Evolutionary conservation across 106 monocot genomes (phyloP).

Genomic region (Cymbidium sinense): DNA sequence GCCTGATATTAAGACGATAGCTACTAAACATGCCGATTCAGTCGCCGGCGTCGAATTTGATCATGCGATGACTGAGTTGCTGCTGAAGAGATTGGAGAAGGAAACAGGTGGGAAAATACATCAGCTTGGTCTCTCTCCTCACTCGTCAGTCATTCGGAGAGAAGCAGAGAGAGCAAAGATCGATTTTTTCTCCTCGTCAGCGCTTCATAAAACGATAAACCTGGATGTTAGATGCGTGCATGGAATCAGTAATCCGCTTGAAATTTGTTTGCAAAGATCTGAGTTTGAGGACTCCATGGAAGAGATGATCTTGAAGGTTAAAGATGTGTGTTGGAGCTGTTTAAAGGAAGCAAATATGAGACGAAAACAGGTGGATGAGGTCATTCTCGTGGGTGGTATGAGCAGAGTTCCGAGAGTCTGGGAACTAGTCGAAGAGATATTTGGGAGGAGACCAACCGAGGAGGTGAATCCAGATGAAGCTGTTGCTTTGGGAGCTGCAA

Average conservation of each 20-base stretch:
- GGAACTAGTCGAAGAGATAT: constrained; percentile 20
- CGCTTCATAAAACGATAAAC: constrained; percentile 34
- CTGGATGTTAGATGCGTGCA: constrained; percentile 51
- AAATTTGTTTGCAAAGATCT: constrained; percentile 53
- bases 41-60: constrained; percentile 45
- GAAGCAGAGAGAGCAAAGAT: constrained; percentile 48
- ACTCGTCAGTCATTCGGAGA: constrained; percentile 29
- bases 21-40: constrained; percentile 46
- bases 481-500: constrained; percentile 33
- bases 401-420: constrained; percentile 54
- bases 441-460: constrained; percentile 24
- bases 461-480: constrained; percentile 31
- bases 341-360: constrained; percentile 51
- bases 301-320: constrained; percentile 41
- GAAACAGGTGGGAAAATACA: constrained; percentile 17
- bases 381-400: constrained; percentile 68
- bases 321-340: constrained; percentile 41
- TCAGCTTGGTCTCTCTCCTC: constrained; percentile 28
- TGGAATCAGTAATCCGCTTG: constrained; percentile 40
- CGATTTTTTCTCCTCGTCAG: constrained; percentile 37
- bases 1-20: constrained; percentile 18
- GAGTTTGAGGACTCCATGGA: constrained; percentile 50
- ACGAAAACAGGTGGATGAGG: constrained; percentile 49
- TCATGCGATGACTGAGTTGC: constrained; percentile 28
- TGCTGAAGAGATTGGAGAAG: constrained; percentile 39